Evolutionary conservation across 306 rosid genomes (phyloP), one percentile per base, ranked within the genome.

Genomic region (Medicago lupulina): DNA sequence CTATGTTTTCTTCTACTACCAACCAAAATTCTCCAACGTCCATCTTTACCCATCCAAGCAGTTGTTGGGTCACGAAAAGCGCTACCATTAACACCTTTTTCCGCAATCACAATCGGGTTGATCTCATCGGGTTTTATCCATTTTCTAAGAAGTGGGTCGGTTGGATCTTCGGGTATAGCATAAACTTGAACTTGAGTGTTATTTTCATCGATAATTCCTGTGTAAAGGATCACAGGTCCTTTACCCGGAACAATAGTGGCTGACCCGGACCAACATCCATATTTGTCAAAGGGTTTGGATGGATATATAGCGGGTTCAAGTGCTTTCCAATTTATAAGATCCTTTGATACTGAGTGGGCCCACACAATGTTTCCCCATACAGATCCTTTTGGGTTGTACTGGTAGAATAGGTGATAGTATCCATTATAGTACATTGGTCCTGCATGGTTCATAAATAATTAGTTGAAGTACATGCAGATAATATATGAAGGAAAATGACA

Each of bases 351-450:
- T 0, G 99, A 86, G 74, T 95, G 97, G 3, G 97, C 99, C 99
- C 99, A 95, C 12, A 89, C 97, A 5, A 95, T 92, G 74, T 95
- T 92, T 0, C 97, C 97, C 99, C 99, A 95, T 6, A 89, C 92
- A 0, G 97, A 82, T 0, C 99, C 99, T 6, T 89, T 83, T 2
- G 99, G 97, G 11, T 95, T 95, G 83, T 90, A 92, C 12, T 95
- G 99, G 36, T 95, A 95, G 84, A 95, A 95, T 0, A 95, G 18
- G 50, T 95, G 97, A 67, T 95, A 92, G n/a, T 71, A 0, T 74
- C 97, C 99, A 2, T 86, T 85, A 70, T 54, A 92, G 46, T 62
- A 86, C 97, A 95, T 87, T 1, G 99, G 97, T 19, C 89, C 98
- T 94, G 83, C 40, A 3, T 59, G 58, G 2, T 43, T 54, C 39